A percentile compares a stretch with the other conserved stretches of the same genome.
Evolutionary conservation across 2,329 filamentous ascomycete genomes (phyloP).

Genomic region (Aspergillus awamori): DNA sequence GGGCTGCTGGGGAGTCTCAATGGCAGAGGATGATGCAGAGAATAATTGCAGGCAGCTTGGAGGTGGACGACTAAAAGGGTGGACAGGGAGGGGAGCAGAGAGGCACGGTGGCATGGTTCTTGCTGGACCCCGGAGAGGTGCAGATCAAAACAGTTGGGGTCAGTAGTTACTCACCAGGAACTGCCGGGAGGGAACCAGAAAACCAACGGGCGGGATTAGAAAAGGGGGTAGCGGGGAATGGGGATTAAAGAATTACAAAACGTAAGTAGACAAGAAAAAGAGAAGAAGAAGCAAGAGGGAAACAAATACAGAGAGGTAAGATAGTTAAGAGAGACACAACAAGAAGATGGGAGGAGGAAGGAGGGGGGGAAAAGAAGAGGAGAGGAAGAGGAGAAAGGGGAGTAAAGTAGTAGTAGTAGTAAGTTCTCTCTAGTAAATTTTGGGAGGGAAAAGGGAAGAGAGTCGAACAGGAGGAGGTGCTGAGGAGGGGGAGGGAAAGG

Average conservation of each 20-base stretch:
- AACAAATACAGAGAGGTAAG: slow-evolving; percentile 13
- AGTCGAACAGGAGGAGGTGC: slow-evolving; percentile 10
- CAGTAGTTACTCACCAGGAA: slow-evolving; percentile 5
- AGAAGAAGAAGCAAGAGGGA: slow-evolving; percentile 9
- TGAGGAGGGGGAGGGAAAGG: background rate
- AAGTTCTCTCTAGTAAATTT: background rate
- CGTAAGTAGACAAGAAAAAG: slow-evolving; percentile 22
- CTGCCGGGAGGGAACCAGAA: background rate
- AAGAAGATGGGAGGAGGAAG: slow-evolving; percentile 27
- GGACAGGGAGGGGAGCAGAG: background rate
- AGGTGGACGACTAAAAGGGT: background rate
- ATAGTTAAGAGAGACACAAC: slow-evolving; percentile 12
- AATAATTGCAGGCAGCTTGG: background rate
- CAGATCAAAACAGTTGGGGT: slow-evolving; percentile 8
- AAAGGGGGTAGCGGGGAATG: slow-evolving; percentile 12
- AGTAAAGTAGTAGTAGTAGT: background rate
- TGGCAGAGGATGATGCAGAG: background rate
- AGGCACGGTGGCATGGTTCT: slow-evolving; percentile 6
- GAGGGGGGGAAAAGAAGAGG: slow-evolving; percentile 22
- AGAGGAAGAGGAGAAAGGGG: background rate
- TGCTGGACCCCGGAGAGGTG: background rate
- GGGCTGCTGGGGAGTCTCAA: background rate
- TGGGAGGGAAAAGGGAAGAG: slow-evolving; percentile 27
- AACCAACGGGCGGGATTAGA: background rate
- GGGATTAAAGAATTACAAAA: slow-evolving; percentile 15